Evolutionary conservation across 2,329 filamentous ascomycete genomes (phyloP), one percentile per base, ranked within the genome.

Genomic region (Bisporella sp.): DNA sequence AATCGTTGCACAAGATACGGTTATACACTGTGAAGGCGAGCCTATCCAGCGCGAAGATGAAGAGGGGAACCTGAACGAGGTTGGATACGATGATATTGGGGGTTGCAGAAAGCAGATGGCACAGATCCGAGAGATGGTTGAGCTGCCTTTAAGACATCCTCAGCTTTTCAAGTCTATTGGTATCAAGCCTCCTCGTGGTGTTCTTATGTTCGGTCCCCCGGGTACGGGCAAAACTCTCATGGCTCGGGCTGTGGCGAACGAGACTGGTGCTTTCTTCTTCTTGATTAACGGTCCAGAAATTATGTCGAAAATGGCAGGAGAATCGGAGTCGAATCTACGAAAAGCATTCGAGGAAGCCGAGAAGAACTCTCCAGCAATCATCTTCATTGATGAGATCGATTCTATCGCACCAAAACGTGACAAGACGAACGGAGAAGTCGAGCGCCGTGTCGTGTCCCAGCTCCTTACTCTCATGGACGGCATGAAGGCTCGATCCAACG

Each of bases 291-390:
- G 93, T 58, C 93, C 93, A 47, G 93, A 97, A 71, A 97, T 99
- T 76, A 97, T 99, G 93, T 96, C 92, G 53, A 97, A 97, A 82
- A 97, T 97, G 93, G 93, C 93, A 53, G 93, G 93, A 81, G 93
- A 99, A 73, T 97, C 93, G 53, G 93, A 97, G 72, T 97, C 92
- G 53, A 97, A 97, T 71, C 73, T 99, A 60, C 87, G 93, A 64
- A 97, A 97, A 75, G 93, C 93, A n/a, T 99, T 99, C 64, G 93
- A 97, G 71, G 93, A 97, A 76, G 93, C 93, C 41, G 92, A 97
- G 78, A 97, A 97, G 84, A 97, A 97, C 76, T 96, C 92, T 0
- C 93, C 93, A 11, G 91, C 93, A 51, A 97, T 99, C 69, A 97
- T 99, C 73, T 99, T 97, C 78, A 97, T 99, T 60, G 93, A 99